phyloP scores from a whole-genome alignment of 2,329 filamentous ascomycete genomes.

The Zymoseptoria ardabiliae region DNA sequence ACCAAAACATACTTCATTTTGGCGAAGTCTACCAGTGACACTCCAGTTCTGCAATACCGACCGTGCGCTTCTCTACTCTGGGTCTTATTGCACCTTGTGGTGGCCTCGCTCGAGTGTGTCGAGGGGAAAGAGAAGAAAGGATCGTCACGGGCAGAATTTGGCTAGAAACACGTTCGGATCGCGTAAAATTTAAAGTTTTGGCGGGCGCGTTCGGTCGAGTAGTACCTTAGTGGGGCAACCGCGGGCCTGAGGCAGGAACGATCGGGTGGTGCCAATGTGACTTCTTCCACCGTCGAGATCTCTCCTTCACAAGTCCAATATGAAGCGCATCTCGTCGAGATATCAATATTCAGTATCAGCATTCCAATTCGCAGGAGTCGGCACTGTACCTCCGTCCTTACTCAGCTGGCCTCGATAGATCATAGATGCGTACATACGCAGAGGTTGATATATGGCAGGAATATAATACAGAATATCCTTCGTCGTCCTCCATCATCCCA shows the following conservation, averaged over 20 bases:
- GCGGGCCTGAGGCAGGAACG: background rate
- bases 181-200: background rate
- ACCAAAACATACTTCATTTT: constrained; percentile 78
- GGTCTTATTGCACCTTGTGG: constrained; percentile 27
- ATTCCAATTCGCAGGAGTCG: background rate
- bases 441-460: background rate
- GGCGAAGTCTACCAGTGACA: constrained; percentile 11
- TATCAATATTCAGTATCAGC: background rate
- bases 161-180: background rate
- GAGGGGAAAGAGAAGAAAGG: constrained; percentile 37
- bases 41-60: background rate
- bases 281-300: no score
- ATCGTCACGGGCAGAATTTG: background rate
- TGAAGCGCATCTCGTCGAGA: background rate
- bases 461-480: background rate
- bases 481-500: background rate
- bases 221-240: background rate
- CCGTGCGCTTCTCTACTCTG: background rate
- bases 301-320: no score
- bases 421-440: background rate
- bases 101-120: constrained; percentile 34
- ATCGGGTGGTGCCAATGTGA: no score
- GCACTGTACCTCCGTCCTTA: background rate
- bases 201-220: background rate
- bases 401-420: background rate